Base-by-base conservation (phyloP, 1,284 basidiomycete species). In the Schizopora paradoxa region DNA sequence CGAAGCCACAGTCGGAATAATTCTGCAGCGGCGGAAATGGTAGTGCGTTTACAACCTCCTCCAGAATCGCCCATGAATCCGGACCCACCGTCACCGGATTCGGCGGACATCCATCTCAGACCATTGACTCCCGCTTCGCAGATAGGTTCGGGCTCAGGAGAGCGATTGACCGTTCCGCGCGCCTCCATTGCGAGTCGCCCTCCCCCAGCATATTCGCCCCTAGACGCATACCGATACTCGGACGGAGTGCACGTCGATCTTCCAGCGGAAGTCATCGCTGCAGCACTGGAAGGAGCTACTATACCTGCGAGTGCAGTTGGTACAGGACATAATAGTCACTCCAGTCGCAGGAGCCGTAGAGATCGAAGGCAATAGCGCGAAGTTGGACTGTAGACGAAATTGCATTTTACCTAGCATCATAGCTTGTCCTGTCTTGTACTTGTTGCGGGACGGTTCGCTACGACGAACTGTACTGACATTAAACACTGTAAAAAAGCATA, bases 201-300 rank as follows among this genome's bases (percentile, higher is more conserved):
- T 50, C 86, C 86, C 22, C 86, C 86, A 19, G 84, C 83, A 18
- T 90, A 90, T 64, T 89, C 86, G 6, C 86, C 87, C 14, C 62
- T 90, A 55, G 86, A 90, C 57, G 83, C 87, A 10, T 85, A 73
- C 56, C 75, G 79, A 32, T 89, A 90, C 57, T 71, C 81, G 25
- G 86, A 90, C 31, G 86, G 87, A 29, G 87, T 90, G 21, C 82
- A 84, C 47, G 77, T 90, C 41, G 86, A 90, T 62, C 68, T 90
- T 35, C 86, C 86, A 21, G 85, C 87, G 16, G 87, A 90, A 54
- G 76, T 89, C 36, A 89, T 90, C 51, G 74, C 83, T 10, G 86
- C 86, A 40, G 86, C 86, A 3, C 58, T 90, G 55, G 87, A 88
- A 61, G 78, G 82, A 8, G 73, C 70, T 29, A 64, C 73, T 13